Evolutionary conservation across 192 early-diverging fungal species (phyloP).

Genomic region (Coemansia sp.): DNA sequence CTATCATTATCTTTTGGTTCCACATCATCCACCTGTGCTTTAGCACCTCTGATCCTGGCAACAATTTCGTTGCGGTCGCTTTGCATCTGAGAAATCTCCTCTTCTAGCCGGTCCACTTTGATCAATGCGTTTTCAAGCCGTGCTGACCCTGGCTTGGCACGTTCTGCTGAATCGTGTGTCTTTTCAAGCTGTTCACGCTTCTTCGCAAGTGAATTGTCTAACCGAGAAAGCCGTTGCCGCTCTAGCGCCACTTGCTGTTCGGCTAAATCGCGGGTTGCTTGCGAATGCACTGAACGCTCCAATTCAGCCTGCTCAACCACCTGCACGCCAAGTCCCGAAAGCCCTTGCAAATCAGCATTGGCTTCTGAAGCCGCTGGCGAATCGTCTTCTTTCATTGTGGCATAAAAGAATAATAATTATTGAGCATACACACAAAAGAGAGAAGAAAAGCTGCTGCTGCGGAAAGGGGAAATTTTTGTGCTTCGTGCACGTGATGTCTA

Average conservation of each 20-base stretch:
- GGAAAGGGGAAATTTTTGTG: background rate
- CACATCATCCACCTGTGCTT: background rate
- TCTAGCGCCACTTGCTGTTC: slow-evolving; percentile 63
- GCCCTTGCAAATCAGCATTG: background rate
- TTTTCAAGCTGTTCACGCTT: slow-evolving; percentile 25
- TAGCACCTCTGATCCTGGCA: background rate
- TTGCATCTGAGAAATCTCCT: slow-evolving; percentile 23
- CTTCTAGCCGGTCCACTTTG: slow-evolving; percentile 15
- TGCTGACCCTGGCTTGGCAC: slow-evolving; percentile 20
- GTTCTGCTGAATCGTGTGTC: slow-evolving; percentile 14
- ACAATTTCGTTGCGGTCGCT: background rate
- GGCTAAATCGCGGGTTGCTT: slow-evolving; percentile 61
- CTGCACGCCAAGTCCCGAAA: slow-evolving; percentile 38
- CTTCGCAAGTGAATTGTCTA: slow-evolving; percentile 15
- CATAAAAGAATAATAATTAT: background rate
- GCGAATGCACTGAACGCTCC: slow-evolving; percentile 63
- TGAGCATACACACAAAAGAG: background rate
- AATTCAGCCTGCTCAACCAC: slow-evolving; percentile 61
- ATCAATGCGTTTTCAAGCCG: slow-evolving; percentile 39
- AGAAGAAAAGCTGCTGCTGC: background rate
- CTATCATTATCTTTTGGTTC: background rate
- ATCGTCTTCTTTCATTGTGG: background rate
- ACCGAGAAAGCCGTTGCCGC: slow-evolving; percentile 62
- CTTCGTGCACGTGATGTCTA: slow-evolving; percentile 24
- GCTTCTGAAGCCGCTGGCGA: no score